These are phyloP conservation scores for Acacia pycnantha DNA, from an alignment of 331 rosid genomes.

Conservation along the genomic window DNA sequence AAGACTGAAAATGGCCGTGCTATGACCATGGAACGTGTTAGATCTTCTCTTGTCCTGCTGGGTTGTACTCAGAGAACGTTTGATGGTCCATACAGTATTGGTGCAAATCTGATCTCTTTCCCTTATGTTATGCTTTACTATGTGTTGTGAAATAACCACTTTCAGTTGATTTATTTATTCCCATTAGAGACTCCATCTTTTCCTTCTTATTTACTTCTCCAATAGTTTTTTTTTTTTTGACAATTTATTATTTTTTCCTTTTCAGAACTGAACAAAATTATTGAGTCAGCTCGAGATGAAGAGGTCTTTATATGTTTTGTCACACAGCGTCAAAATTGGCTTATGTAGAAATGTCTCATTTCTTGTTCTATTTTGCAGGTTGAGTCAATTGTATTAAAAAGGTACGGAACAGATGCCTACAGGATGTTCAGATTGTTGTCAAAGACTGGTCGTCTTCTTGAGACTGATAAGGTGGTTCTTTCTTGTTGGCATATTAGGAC, in stretches of 20 bases:
- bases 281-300: slow-evolving; percentile 68
- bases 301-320: slow-evolving; percentile 55
- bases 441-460: slow-evolving; percentile 46
- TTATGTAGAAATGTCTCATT: slow-evolving; percentile 28
- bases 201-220: slow-evolving; percentile 10
- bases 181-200: slow-evolving; percentile 15
- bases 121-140: slow-evolving; percentile 17
- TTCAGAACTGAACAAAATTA: slow-evolving; percentile 75
- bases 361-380: slow-evolving; percentile 52
- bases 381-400: slow-evolving; percentile 78
- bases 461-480: slow-evolving; percentile 73
- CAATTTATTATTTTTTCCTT: slow-evolving; percentile 24
- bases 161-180: slow-evolving; percentile 8
- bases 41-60: slow-evolving; percentile 62
- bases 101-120: slow-evolving; percentile 38
- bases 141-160: neutral
- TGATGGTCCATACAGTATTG: slow-evolving; percentile 51
- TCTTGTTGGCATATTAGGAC: slow-evolving; percentile 23
- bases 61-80: slow-evolving; percentile 51
- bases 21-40: slow-evolving; percentile 66
- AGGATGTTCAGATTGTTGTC: slow-evolving; percentile 83
- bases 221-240: slow-evolving; percentile 26
- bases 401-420: slow-evolving; percentile 79
- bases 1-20: slow-evolving; percentile 69
- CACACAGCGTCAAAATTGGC: slow-evolving; percentile 5